phyloP scores from a whole-genome alignment of 345 rosid species.

The Raphanus sativus region DNA sequence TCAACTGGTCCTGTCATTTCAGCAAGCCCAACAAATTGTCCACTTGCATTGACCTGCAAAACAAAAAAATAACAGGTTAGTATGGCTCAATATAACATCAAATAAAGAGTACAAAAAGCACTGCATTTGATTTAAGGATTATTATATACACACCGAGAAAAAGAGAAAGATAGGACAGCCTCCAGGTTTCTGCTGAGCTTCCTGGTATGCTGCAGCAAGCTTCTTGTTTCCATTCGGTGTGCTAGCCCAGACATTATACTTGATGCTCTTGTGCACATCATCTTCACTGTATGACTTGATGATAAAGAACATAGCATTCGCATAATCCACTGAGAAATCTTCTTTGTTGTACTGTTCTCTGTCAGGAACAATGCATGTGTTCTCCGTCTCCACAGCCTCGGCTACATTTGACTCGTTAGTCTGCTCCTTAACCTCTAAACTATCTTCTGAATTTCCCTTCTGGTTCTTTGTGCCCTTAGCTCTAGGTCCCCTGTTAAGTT shows the following conservation, averaged over 20 bases:
- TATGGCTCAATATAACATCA: not conserved
- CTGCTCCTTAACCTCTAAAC: slow-evolving; percentile 56
- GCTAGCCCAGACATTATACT: slow-evolving; percentile 93
- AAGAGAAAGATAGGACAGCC: slow-evolving; percentile 78
- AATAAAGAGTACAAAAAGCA: not conserved
- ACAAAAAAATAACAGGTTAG: not conserved
- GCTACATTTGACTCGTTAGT: slow-evolving; percentile 42
- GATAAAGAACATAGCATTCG: slow-evolving; percentile 75
- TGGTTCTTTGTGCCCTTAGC: slow-evolving; percentile 67
- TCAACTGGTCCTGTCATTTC: slow-evolving; percentile 92
- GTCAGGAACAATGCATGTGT: slow-evolving; percentile 44
- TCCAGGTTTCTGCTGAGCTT: slow-evolving; percentile 68
- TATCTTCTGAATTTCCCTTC: slow-evolving; percentile 48
- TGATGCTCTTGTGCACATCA: slow-evolving; percentile 93
- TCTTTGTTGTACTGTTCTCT: slow-evolving; percentile 62
- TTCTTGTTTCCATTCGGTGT: slow-evolving; percentile 96
- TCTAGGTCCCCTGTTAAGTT: slow-evolving; percentile 89
- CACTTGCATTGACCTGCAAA: slow-evolving; percentile 85
- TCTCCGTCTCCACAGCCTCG: slow-evolving; percentile 47
- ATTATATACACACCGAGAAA: slow-evolving; percentile 75
- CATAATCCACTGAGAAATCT: slow-evolving; percentile 67
- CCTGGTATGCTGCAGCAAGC: slow-evolving; percentile 87
- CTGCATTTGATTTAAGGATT: not conserved
- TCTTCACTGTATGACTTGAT: slow-evolving; percentile 97
- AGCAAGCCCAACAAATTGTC: slow-evolving; percentile 93